A percentile compares a stretch with the other conserved stretches of the same genome.
Evolutionary conservation across 208 protist species (phyloP).

Genomic region (Trypanosoma caninum): DNA sequence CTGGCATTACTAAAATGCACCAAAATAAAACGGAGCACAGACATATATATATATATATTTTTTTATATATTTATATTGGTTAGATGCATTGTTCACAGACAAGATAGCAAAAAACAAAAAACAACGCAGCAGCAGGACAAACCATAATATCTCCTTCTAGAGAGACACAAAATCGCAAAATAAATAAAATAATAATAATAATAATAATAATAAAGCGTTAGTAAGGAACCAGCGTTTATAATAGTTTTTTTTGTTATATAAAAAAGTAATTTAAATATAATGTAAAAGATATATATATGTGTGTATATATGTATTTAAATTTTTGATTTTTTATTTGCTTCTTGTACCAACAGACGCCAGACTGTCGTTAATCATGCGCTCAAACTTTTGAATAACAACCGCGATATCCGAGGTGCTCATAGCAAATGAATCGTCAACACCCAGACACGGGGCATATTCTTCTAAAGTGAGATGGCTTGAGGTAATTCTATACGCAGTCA

Average conservation of each 20-base stretch:
- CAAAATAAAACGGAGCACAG: too few species aligned
- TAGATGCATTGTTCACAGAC: too few species aligned
- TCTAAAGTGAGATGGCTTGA: not conserved
- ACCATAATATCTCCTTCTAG: too few species aligned
- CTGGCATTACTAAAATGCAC: not conserved
- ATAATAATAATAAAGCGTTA: too few species aligned
- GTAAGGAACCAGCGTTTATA: too few species aligned
- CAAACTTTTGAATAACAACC: slow-evolving; percentile 5
- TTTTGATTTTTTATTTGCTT: slow-evolving; percentile 3
- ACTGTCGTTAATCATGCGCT: slow-evolving; percentile 7
- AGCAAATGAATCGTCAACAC: not conserved
- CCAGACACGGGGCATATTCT: not conserved
- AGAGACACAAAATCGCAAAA: slow-evolving; percentile 9
- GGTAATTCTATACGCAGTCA: slow-evolving; percentile 2
- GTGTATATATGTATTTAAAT: too few species aligned
- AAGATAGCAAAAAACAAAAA: not conserved
- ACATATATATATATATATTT: not conserved
- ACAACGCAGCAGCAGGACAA: too few species aligned
- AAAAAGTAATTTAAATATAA: too few species aligned
- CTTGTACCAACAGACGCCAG: not conserved
- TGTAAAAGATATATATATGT: too few species aligned
- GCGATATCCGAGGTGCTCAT: not conserved
- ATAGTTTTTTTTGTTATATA: too few species aligned
- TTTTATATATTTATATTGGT: slow-evolving; percentile 1
- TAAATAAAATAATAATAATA: not conserved